phyloP scores from a whole-genome alignment of 2,329 filamentous ascomycete species.

The Scytalidium sp. region DNA sequence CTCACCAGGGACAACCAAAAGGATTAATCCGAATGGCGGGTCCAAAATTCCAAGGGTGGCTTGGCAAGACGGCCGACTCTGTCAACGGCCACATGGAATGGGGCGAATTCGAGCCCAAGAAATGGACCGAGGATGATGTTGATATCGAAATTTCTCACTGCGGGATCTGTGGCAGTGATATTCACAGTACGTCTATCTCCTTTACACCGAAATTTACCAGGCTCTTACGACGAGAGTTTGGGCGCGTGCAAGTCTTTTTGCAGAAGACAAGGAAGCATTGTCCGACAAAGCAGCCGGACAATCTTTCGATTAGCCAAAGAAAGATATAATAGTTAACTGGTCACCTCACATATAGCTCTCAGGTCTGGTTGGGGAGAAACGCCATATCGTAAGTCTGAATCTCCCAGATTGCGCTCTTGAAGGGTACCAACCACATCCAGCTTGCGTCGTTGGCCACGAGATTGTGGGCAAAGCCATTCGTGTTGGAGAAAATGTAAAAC shows the following conservation, averaged over 20 bases:
- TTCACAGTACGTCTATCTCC: neutral
- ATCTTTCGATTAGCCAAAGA: neutral
- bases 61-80: neutral
- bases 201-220: neutral
- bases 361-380: neutral
- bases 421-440: slow-evolving; percentile 3
- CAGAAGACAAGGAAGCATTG: neutral
- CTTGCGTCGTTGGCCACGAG: slow-evolving; percentile 47
- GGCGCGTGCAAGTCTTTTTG: neutral
- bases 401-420: neutral
- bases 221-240: neutral
- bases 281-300: neutral
- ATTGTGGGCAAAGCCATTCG: slow-evolving; percentile 45
- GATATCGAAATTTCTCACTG: slow-evolving; percentile 50
- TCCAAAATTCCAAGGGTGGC: neutral
- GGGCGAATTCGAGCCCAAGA: slow-evolving; percentile 44
- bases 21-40: neutral
- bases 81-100: too few species aligned
- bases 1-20: neutral
- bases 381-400: neutral
- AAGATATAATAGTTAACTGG: neutral
- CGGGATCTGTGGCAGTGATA: slow-evolving; percentile 30
- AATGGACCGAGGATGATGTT: slow-evolving; percentile 47
- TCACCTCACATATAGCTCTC: neutral
- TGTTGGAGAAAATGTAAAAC: slow-evolving; percentile 37